Base-by-base conservation (phyloP, 805 yeast genomes). In the Candida silvicultrix region DNA sequence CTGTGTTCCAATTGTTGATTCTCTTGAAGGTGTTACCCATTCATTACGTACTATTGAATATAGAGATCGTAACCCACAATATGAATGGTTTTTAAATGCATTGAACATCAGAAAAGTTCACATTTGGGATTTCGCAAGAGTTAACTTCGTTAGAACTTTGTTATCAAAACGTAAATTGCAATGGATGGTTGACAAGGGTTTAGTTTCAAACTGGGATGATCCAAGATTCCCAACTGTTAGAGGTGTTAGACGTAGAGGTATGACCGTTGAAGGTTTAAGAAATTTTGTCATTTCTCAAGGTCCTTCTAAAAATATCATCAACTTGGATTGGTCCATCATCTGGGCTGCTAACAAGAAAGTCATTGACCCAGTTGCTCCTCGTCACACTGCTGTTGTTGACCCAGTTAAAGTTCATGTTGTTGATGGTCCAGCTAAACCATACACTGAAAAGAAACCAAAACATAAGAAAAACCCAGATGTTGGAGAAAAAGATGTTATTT, bases 191-290 rank as follows among this genome's bases (percentile, higher is more conserved):
- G 98, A 94, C 74, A 85, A 88, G 67, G 73, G 79, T 38, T 75
- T 84, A 58, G 99, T 94, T 48, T 60, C 77, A 21, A 89, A 89
- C 71, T 94, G 99, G 99, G 97, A 94, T 63, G 99, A 94, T 68
- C 99, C 99, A 58, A 80, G 99, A 68, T 94, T 94, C 89, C 99
- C 99, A 57, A 94, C 99, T 41, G 96, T 94, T 36, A 84, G 98
- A 69, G 99, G 99, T 74, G 97, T 92, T 45, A 88, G 97, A 75
- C 84, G 99, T 77, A 86, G 99, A 75, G 99, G 99, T 74, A 94
- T 94, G 99, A 82, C 97, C 36, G 95, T 94, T 52, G 97, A 94
- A 73, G 99, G 98, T 55, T 80, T 94, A 67, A 81, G 92, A 69
- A 86, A 87, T 76, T 94, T 94, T 60, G 86, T 94, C 55, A 75